Percentiles rank a stretch among this genome's conserved stretches.
Conservation (phyloP, 2,329 filamentous ascomycete species). For the Pyricularia grisea region DNA sequence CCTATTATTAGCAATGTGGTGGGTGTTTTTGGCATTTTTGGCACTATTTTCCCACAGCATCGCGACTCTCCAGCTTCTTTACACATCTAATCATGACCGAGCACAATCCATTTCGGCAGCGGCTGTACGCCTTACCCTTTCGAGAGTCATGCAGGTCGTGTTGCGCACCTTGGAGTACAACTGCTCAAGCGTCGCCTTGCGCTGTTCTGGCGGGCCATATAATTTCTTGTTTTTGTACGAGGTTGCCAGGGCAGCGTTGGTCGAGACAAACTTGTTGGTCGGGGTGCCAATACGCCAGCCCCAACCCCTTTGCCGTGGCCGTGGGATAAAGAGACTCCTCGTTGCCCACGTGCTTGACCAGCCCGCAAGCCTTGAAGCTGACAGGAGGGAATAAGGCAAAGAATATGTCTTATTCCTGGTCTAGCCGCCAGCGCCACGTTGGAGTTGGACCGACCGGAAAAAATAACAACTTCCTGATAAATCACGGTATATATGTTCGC, state of each 20-base stretch:
- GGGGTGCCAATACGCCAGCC: neutral
- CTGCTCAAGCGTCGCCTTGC: neutral
- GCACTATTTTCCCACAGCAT: no score
- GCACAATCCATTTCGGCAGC: neutral
- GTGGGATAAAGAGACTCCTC: constrained; percentile 4
- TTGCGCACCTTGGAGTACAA: neutral
- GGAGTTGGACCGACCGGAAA: no score
- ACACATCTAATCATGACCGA: neutral
- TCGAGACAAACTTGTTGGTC: neutral
- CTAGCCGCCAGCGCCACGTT: no score
- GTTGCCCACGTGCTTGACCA: constrained; percentile 2
- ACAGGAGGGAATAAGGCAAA: constrained; percentile 2
- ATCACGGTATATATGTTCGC: no score
- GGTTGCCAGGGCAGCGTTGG: neutral
- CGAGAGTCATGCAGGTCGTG: neutral
- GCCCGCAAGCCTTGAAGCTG: constrained; percentile 1
- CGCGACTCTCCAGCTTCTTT: no score
- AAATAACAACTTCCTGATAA: no score
- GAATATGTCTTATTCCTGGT: constrained; percentile 1
- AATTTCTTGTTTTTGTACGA: neutral
- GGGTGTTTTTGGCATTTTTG: no score
- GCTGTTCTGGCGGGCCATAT: neutral
- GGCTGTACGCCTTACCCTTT: neutral
- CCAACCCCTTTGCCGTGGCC: neutral
- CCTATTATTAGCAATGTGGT: no score